Conservation (phyloP, 257 asterid species). For the Leptodermis oblonga region DNA sequence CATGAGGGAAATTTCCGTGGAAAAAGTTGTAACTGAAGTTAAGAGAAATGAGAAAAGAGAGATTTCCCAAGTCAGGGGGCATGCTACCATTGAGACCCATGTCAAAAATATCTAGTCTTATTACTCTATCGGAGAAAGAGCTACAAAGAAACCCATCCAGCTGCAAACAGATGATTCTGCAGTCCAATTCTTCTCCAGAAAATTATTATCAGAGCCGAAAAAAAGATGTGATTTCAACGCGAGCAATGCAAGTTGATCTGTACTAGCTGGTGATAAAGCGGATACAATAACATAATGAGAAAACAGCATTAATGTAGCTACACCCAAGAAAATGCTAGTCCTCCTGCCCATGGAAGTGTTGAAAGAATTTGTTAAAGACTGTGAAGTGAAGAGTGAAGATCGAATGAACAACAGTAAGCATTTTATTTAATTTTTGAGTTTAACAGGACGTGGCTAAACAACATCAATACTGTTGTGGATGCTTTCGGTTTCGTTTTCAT, state of each 20-base stretch:
- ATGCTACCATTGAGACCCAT: constrained; percentile 5
- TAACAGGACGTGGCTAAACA: too few relatives aligned
- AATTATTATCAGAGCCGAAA: not conserved
- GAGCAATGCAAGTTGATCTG: constrained; percentile 16
- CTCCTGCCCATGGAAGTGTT: too few relatives aligned
- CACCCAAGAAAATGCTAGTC: too few relatives aligned
- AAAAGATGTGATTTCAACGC: not conserved
- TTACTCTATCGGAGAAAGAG: not conserved
- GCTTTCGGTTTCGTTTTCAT: too few relatives aligned
- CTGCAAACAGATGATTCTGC: not conserved
- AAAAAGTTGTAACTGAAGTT: constrained; percentile 21
- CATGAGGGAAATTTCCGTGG: constrained; percentile 17
- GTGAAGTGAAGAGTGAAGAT: too few relatives aligned
- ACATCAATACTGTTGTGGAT: too few relatives aligned
- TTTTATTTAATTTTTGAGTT: too few relatives aligned
- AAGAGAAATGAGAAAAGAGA: constrained; percentile 22
- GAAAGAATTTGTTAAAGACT: too few relatives aligned
- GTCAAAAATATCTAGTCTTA: not conserved
- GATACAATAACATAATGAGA: too few relatives aligned
- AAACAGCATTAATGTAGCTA: too few relatives aligned
- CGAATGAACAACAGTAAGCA: too few relatives aligned
- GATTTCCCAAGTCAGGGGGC: constrained; percentile 5
- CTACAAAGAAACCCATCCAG: constrained; percentile 8
- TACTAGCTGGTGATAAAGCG: too few relatives aligned
- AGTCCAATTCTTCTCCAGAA: constrained; percentile 12